These are phyloP conservation scores for Ceratocystis huliohia DNA, from an alignment of 2,329 filamentous ascomycete genomes.

Conservation along the genomic window DNA sequence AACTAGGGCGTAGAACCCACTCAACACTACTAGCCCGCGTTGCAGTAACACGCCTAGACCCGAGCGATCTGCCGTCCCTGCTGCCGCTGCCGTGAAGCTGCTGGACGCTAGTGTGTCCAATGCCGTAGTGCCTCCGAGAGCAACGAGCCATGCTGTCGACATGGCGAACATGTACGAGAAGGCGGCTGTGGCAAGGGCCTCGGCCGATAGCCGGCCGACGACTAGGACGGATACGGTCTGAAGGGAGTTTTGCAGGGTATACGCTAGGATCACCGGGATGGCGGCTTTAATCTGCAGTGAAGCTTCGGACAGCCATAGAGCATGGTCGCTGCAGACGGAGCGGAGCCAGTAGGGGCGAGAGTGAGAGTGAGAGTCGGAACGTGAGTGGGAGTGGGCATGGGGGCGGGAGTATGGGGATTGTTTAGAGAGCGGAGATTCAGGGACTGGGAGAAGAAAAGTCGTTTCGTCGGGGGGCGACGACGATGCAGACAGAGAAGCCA, in stretches of 20 bases:
- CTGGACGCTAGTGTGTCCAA: conserved; percentile 75
- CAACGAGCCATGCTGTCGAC: conserved; percentile 78
- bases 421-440: not conserved
- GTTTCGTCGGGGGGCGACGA: conserved; percentile 11
- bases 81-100: conserved; percentile 66
- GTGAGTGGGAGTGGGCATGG: not conserved
- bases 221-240: conserved; percentile 74
- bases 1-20: conserved; percentile 59
- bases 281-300: conserved; percentile 56
- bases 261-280: conserved; percentile 68
- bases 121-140: conserved; percentile 71
- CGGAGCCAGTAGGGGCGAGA: not conserved
- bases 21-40: conserved; percentile 58
- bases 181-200: conserved; percentile 67
- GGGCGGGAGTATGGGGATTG: not conserved
- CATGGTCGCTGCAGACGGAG: not conserved
- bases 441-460: conserved; percentile 1
- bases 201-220: conserved; percentile 64
- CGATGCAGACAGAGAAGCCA: not conserved
- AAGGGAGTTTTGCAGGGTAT: conserved; percentile 72
- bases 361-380: not conserved
- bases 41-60: conserved; percentile 70
- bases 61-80: conserved; percentile 64
- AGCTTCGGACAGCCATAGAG: conserved; percentile 43
- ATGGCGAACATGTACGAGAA: conserved; percentile 93